phyloP scores from a whole-genome alignment of 2,329 filamentous ascomycete species.

The Cytospora piceicola region DNA sequence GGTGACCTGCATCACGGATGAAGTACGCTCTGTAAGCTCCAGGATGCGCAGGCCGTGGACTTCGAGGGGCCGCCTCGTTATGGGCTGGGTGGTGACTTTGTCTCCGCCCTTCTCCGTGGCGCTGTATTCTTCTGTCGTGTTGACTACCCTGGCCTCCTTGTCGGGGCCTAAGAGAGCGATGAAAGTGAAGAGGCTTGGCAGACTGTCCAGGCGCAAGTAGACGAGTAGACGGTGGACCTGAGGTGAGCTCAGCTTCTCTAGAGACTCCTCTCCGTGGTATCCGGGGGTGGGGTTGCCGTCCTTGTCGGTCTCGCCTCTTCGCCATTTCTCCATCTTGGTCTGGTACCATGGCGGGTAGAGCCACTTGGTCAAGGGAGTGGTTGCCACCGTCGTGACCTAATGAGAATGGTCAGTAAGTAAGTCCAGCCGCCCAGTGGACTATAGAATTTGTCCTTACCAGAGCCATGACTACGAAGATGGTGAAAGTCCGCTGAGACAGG shows the following conservation, averaged over 20 bases:
- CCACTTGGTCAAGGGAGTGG: constrained; percentile 73
- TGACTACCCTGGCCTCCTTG: constrained; percentile 33
- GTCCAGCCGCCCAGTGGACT: no score
- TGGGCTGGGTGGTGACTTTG: constrained; percentile 32
- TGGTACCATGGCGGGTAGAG: constrained; percentile 73
- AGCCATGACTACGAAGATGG: constrained; percentile 95
- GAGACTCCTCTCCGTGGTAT: constrained; percentile 33
- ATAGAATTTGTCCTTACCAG: constrained; percentile 44
- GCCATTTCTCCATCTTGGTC: constrained; percentile 59
- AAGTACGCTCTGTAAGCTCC: constrained; percentile 88
- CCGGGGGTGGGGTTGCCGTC: constrained; percentile 50
- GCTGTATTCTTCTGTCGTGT: constrained; percentile 11
- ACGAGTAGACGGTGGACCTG: constrained; percentile 70
- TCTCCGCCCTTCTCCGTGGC: constrained; percentile 35
- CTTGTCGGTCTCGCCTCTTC: constrained; percentile 90
- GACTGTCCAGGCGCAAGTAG: constrained; percentile 81
- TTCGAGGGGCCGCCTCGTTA: constrained; percentile 59
- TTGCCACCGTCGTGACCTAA: constrained; percentile 76
- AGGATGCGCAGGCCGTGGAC: constrained; percentile 85
- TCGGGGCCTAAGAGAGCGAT: constrained; percentile 71
- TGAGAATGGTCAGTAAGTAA: not conserved
- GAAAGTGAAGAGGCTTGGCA: constrained; percentile 80
- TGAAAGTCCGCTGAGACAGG: constrained; percentile 79
- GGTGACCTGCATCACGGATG: constrained; percentile 91
- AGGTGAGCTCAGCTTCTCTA: constrained; percentile 41